A percentile compares a stretch with the other conserved stretches of the same genome.
These are phyloP conservation scores for Xerocomus brunneocitrinus DNA, from an alignment of 768 basidiomycete genomes.

Conservation along the genomic window DNA sequence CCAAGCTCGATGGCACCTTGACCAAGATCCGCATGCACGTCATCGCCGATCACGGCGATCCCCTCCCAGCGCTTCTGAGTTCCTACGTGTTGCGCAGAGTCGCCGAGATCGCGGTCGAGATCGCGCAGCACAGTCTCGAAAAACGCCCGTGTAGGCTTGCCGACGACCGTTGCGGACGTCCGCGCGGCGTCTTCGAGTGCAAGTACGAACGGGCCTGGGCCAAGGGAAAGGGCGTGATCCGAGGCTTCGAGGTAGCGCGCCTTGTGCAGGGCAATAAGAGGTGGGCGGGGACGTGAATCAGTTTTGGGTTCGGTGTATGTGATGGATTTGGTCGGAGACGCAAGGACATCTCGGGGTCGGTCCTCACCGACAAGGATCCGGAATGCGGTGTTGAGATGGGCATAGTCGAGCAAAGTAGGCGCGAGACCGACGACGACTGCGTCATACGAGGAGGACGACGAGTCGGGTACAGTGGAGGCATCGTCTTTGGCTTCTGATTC, in stretches of 20 bases:
- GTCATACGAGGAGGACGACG: conserved; percentile 35
- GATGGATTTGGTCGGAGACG: background rate
- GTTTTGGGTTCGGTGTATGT: too few species aligned
- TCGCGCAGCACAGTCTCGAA: conserved; percentile 54
- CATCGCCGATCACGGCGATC: conserved; percentile 61
- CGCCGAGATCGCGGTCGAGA: conserved; percentile 26
- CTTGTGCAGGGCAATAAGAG: conserved; percentile 58
- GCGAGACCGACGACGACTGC: conserved; percentile 64
- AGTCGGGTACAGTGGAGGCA: background rate
- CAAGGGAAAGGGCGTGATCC: conserved; percentile 52
- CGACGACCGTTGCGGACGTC: conserved; percentile 48
- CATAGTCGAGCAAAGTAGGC: conserved; percentile 48
- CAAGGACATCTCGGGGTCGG: background rate
- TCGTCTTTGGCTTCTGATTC: background rate
- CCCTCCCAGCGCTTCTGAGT: conserved; percentile 3
- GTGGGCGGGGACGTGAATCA: conserved; percentile 7
- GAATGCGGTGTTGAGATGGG: conserved; percentile 59
- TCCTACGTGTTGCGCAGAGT: background rate
- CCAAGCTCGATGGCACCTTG: conserved; percentile 57
- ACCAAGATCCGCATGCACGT: conserved; percentile 60
- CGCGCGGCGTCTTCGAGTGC: conserved; percentile 56
- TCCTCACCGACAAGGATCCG: conserved; percentile 51
- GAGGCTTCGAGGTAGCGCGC: conserved; percentile 47
- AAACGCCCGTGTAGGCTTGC: conserved; percentile 58
- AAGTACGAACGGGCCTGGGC: conserved; percentile 66